Evolutionary conservation across 1,139 yeast genomes (phyloP), one percentile per base, ranked within the genome.

Genomic region (Blastobotrys proliferans): DNA sequence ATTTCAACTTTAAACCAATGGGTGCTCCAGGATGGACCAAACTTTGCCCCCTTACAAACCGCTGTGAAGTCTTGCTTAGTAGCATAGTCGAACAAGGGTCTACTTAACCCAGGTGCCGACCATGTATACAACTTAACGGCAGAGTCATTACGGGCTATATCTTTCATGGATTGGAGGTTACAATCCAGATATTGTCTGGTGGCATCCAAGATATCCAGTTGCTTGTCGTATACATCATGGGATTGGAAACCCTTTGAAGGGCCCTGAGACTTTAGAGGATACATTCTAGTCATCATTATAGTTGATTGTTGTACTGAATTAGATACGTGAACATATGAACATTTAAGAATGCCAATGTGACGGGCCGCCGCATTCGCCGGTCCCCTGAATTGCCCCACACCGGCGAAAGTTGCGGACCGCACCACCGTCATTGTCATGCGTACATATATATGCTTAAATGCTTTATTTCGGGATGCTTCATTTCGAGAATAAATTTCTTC

Each of bases 21-120:
- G 1, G 97, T 83, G 51, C 90, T 81, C 98, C 97, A 92, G n/a
- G 94, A 83, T 1, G 97, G 97, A 0, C 96, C 96, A 63, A 84
- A 87, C n/a, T 72, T 68, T 54, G 83, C 80, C 20, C 94, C 94
- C 52, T 79, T 77, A 3, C 14, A n/a, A 36, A 68, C 68, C 33
- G 66, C 67, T 4, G 10, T 16, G 5, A 31, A 17, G 24, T 18
- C 10, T 18, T 31, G 14, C 31, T 68, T 71, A 50, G 82, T 72
- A 37, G 88, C 81, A 20, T 84, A 83, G 47, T 73, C 70, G 69
- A 88, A 90, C 25, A 80, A 67, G 0, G 97, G 97, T 48, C 97
- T 75, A 47, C 62, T 61, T 40, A 83, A 68, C 51, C 77, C 79
- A 0, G 94, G 90, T 3, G 83, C 88, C 24, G 74, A 65, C 70